phyloP scores from a whole-genome alignment of 2,329 filamentous ascomycete species.

The Colletotrichum aenigma region DNA sequence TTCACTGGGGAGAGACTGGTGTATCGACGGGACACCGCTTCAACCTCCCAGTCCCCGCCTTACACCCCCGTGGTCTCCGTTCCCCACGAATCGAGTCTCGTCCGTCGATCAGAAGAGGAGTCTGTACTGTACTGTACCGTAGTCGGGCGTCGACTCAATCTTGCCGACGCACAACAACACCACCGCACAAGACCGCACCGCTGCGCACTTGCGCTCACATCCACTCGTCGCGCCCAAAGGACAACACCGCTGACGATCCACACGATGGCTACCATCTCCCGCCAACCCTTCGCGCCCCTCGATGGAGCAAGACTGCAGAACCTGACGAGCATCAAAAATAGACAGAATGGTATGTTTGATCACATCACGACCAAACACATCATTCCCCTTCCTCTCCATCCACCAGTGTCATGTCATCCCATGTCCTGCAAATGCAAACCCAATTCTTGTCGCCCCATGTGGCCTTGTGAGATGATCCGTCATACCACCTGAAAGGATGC shows the following conservation, averaged over 20 bases:
- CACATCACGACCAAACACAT: background rate
- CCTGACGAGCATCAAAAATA: constrained; percentile 77
- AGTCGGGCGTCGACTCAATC: background rate
- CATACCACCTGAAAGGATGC: background rate
- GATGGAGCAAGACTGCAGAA: constrained; percentile 72
- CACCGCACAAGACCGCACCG: background rate
- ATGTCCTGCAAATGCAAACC: background rate
- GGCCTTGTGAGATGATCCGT: background rate
- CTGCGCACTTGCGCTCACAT: background rate
- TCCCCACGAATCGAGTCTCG: constrained; percentile 10
- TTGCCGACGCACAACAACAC: background rate
- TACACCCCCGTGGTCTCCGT: background rate
- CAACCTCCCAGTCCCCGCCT: background rate
- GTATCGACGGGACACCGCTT: background rate
- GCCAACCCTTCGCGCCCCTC: constrained; percentile 79
- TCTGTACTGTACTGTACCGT: background rate
- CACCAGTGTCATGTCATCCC: background rate
- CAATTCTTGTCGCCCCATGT: background rate
- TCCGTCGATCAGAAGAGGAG: constrained; percentile 7
- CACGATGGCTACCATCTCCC: constrained; percentile 59
- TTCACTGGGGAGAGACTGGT: background rate
- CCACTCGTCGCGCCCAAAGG: constrained; percentile 5
- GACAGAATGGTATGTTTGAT: constrained; percentile 68
- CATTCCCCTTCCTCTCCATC: background rate
- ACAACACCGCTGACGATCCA: background rate